Conservation (phyloP, 108 stramenopile genomes). For the Skeletonema marinoi region DNA sequence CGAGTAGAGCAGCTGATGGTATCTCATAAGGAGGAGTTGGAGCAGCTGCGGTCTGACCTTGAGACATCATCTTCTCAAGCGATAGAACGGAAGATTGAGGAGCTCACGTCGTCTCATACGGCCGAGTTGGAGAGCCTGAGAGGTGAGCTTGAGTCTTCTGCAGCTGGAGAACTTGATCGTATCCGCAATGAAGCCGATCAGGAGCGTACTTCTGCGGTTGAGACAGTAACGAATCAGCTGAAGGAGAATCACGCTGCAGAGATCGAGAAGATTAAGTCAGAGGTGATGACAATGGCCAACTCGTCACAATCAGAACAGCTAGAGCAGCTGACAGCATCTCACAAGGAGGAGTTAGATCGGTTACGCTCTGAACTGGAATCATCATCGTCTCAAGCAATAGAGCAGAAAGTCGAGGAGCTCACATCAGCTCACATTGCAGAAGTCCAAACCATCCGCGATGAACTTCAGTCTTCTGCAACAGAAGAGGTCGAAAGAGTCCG, state of each 20-base stretch:
- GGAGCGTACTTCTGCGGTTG: slow-evolving; percentile 5
- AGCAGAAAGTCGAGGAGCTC: slow-evolving; percentile 18
- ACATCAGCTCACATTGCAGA: slow-evolving; percentile 23
- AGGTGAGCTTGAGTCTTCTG: background rate
- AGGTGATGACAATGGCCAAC: background rate
- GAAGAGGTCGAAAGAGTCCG: slow-evolving; percentile 20
- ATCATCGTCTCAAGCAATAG: slow-evolving; percentile 11
- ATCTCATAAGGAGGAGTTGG: slow-evolving; percentile 5
- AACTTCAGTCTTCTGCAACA: background rate
- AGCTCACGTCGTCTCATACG: slow-evolving; percentile 13
- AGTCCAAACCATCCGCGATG: slow-evolving; percentile 18
- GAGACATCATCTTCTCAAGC: slow-evolving; percentile 13
- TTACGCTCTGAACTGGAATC: background rate
- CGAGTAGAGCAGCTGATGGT: background rate
- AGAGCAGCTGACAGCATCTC: background rate
- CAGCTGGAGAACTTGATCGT: slow-evolving; percentile 4
- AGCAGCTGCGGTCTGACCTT: background rate
- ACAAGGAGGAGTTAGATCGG: background rate
- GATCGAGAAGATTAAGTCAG: slow-evolving; percentile 16
- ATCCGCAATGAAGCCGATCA: slow-evolving; percentile 5
- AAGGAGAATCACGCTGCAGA: slow-evolving; percentile 1
- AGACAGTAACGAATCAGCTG: too few species aligned
- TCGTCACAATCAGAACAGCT: slow-evolving; percentile 7
- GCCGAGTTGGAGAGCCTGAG: slow-evolving; percentile 34
- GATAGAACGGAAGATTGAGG: slow-evolving; percentile 9